A percentile compares a stretch with the other conserved stretches of the same genome.
Conservation (phyloP, 495 filamentous ascomycete species). For the Clavariopsis aquatica region DNA sequence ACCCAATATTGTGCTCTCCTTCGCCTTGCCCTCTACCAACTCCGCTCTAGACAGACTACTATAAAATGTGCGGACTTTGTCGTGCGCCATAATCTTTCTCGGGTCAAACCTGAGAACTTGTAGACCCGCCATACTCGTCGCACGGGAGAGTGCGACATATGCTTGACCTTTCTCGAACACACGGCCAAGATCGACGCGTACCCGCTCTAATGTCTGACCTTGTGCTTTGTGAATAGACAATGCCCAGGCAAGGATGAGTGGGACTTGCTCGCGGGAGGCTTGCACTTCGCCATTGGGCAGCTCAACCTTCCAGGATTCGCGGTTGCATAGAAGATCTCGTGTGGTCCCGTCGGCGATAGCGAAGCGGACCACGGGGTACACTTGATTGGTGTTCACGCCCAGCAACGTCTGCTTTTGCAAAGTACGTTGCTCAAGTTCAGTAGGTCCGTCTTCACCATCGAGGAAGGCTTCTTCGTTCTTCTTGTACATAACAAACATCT, state of each 20-base stretch:
- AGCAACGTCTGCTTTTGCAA: constrained; percentile 33
- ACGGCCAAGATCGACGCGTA: constrained; percentile 88
- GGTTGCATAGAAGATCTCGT: constrained; percentile 76
- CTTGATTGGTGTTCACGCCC: constrained; percentile 47
- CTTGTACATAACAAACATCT: constrained; percentile 66
- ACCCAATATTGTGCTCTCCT: constrained; percentile 20
- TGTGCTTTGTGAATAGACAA: constrained; percentile 98
- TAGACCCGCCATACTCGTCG: constrained; percentile 81
- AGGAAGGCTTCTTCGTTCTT: constrained; percentile 56
- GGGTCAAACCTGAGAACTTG: constrained; percentile 89
- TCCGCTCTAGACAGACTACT: constrained; percentile 65
- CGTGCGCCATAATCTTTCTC: constrained; percentile 90
- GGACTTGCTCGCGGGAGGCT: constrained; percentile 74
- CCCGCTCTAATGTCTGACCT: constrained; percentile 90
- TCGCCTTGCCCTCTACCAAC: constrained; percentile 17
- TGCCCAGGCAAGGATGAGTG: constrained; percentile 94
- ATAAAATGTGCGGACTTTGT: constrained; percentile 83
- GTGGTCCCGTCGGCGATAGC: constrained; percentile 72
- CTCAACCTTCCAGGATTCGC: constrained; percentile 94
- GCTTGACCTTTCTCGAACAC: constrained; percentile 96
- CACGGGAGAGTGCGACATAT: constrained; percentile 81
- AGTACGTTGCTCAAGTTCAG: constrained; percentile 36
- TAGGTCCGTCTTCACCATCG: constrained; percentile 45
- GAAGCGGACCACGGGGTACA: constrained; percentile 83
- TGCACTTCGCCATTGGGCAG: constrained; percentile 93